Evolutionary conservation across 169 alveolate genomes (phyloP).

Genomic region (Eimeria brunetti): DNA sequence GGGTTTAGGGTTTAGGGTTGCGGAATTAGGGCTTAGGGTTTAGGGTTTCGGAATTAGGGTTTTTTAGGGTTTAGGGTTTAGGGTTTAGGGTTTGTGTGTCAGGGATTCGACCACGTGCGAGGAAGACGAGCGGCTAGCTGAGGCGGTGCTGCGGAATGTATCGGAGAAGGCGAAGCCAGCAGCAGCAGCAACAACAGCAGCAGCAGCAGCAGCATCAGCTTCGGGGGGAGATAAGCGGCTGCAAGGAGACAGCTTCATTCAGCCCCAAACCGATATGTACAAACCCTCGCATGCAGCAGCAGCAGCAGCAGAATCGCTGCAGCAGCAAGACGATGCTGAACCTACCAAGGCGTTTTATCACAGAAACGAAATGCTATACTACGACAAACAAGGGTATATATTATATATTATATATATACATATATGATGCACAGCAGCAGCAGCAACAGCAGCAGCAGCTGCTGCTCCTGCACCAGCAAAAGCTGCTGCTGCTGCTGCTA

Average conservation of each 20-base stretch:
- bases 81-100: background rate
- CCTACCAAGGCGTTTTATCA: conserved; percentile 57
- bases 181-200: conserved; percentile 11
- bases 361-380: conserved; percentile 60
- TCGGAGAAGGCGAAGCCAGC: conserved; percentile 72
- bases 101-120: conserved; percentile 46
- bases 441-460: conserved; percentile 22
- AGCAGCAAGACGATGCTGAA: conserved; percentile 23
- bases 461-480: background rate
- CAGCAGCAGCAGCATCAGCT: conserved; percentile 34
- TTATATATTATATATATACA: too few species aligned
- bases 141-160: conserved; percentile 74
- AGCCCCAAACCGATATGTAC: conserved; percentile 70
- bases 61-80: too few species aligned
- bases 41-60: background rate
- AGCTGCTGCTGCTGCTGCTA: background rate
- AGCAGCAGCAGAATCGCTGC: background rate
- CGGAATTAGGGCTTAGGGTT: background rate
- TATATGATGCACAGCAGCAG: conserved; percentile 12
- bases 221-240: background rate
- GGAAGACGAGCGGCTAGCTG: conserved; percentile 72
- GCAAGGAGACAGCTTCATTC: conserved; percentile 30
- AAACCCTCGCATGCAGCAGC: conserved; percentile 5
- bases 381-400: conserved; percentile 60
- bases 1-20: background rate